phyloP scores from a whole-genome alignment of 352 stramenopile species.

The Phytophthora capsici region DNA sequence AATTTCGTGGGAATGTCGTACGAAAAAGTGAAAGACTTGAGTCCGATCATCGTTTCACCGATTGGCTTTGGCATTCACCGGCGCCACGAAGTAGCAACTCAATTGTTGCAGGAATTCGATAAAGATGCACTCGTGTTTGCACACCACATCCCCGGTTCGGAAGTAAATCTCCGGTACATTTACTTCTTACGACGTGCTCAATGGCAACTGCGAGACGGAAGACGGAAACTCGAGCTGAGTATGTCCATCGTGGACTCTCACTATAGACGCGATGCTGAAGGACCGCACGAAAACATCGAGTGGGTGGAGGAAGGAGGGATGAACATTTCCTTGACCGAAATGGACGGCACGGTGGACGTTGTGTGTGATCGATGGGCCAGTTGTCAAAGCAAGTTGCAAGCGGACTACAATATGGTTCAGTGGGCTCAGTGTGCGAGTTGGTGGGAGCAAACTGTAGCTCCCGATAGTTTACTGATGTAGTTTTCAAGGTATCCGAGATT shows the following conservation, averaged over 20 bases:
- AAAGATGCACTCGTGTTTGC: constrained; percentile 13
- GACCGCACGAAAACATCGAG: constrained; percentile 8
- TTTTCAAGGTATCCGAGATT: too few relatives aligned
- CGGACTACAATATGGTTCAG: constrained; percentile 47
- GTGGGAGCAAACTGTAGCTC: constrained; percentile 48
- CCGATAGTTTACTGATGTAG: constrained; percentile 41
- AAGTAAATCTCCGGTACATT: constrained; percentile 9
- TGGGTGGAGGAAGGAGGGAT: constrained; percentile 34
- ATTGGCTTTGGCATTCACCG: constrained; percentile 30
- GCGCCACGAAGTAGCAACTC: constrained; percentile 15
- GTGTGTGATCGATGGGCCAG: constrained; percentile 35
- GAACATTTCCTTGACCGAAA: constrained; percentile 23
- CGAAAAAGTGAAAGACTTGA: constrained; percentile 12
- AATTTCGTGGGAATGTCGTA: neutral
- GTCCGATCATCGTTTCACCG: constrained; percentile 12
- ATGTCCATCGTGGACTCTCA: constrained; percentile 28
- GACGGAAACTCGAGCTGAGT: constrained; percentile 7
- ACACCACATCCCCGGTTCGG: constrained; percentile 17
- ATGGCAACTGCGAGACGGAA: neutral
- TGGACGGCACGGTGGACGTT: constrained; percentile 27
- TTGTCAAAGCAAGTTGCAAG: constrained; percentile 40
- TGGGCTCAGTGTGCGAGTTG: constrained; percentile 45
- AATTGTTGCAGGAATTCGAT: constrained; percentile 27
- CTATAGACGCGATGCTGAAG: neutral
- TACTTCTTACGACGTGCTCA: constrained; percentile 2